Evolutionary conservation across 805 yeast species (phyloP), one percentile per base, ranked within the genome.

Genomic region (Saccharomycopsis oosterbeekiorum): DNA sequence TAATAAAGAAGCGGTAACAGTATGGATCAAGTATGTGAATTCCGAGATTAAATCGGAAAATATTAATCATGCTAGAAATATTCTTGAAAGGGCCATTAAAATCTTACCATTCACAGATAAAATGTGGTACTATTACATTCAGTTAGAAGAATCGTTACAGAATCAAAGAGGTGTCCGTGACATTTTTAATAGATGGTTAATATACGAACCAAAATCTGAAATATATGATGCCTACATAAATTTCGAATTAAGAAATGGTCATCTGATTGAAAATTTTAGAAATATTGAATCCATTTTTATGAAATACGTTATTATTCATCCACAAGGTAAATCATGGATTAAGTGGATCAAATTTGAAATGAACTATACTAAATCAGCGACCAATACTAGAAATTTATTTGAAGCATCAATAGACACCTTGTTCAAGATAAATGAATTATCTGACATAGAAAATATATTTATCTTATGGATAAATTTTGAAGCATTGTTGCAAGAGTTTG

Each of bases 11-110:
- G 84, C 86, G 69, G 84, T 92, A 1, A 91, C 96, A 4, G 71
- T 93, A 57, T 93, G 99, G 98, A 77, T 85, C 2, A 79, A 89
- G 21, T 93, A 94, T 71, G 81, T 89, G 11, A 91, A 89, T 68
- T 71, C 84, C 43, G 98, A 94, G 73, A 74, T 92, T 54, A 81
- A 84, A 64, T 77, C 80, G 43, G 81, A 83, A 64, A 89, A 86
- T 67, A 78, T 90, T 60, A 90, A 89, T 68, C 97, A 92, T 73
- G 97, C 97, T 0, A 75, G 97, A 66, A 92, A 93, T 69, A 67
- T 94, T 34, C 74, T 93, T 37, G 91, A 90, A 59, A 75, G 97
- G 53, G 96, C 90, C 0, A 84, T 88, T 0, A 79, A 84, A 1
- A 71, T 83, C 0, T 74, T 92, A 29, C 98, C 98, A 0, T 76